These are phyloP conservation scores for Mallotus repandus DNA, from an alignment of 441 rosid genomes.

Conservation along the genomic window DNA sequence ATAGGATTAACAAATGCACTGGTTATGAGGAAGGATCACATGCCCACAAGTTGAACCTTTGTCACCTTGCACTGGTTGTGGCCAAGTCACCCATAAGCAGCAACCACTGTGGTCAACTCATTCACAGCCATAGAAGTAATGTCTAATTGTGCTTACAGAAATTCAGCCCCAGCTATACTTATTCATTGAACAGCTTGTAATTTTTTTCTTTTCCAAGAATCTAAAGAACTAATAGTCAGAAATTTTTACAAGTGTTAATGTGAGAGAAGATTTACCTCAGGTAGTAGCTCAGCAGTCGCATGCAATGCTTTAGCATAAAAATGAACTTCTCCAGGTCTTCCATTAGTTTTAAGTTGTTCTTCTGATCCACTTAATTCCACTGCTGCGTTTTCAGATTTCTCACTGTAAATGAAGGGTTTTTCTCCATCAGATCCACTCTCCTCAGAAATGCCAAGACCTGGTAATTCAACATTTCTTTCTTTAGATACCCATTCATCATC, in stretches of 20 bases:
- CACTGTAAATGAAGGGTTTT: slow-evolving; percentile 34
- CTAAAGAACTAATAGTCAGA: neutral
- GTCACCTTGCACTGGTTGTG: too few species aligned
- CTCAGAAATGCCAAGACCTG: slow-evolving; percentile 22
- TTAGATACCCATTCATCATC: slow-evolving; percentile 25
- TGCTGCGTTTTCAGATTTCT: slow-evolving; percentile 36
- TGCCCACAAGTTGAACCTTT: neutral
- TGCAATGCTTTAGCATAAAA: slow-evolving; percentile 33
- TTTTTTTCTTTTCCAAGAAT: neutral
- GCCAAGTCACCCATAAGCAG: neutral
- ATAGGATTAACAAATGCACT: neutral
- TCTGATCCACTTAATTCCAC: slow-evolving; percentile 26
- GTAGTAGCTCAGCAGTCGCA: slow-evolving; percentile 27
- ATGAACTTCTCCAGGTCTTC: slow-evolving; percentile 34
- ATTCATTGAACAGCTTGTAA: neutral
- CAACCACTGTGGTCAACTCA: neutral
- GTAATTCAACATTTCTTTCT: slow-evolving; percentile 26
- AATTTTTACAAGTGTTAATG: slow-evolving; percentile 1
- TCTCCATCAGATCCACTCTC: slow-evolving; percentile 32
- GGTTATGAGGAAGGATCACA: neutral
- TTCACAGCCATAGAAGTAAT: neutral
- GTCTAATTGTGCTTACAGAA: neutral
- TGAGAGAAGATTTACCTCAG: slow-evolving; percentile 45
- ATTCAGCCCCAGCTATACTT: neutral
- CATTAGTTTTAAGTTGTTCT: slow-evolving; percentile 35